Conservation (phyloP, 2,329 filamentous ascomycete genomes). For the Davidsoniella australis region DNA sequence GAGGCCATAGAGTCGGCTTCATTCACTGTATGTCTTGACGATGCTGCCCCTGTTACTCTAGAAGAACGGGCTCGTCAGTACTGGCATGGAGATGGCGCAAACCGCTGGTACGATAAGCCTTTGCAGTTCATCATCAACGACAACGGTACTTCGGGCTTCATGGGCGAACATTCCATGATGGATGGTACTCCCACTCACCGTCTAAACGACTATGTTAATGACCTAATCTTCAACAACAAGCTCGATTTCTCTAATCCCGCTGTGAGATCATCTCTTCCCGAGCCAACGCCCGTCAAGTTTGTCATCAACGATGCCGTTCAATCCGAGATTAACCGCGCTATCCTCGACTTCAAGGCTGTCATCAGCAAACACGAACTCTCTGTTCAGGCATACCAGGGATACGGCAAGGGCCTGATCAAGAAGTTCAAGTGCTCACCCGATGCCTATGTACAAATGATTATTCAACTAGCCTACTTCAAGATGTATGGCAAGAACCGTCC, state of each 20-base stretch:
- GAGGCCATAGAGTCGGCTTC: slow-evolving; percentile 74
- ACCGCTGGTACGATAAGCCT: slow-evolving; percentile 97
- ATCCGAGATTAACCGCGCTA: slow-evolving; percentile 61
- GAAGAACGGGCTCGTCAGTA: slow-evolving; percentile 92
- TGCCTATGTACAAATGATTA: slow-evolving; percentile 95
- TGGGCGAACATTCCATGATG: slow-evolving; percentile 99
- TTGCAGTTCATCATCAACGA: slow-evolving; percentile 96
- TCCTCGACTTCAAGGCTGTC: slow-evolving; percentile 60
- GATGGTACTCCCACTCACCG: slow-evolving; percentile 95
- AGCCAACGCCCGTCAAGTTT: slow-evolving; percentile 65
- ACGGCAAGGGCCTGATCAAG: slow-evolving; percentile 97
- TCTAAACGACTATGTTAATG: slow-evolving; percentile 86
- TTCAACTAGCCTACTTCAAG: slow-evolving; percentile 95
- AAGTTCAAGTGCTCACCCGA: slow-evolving; percentile 98
- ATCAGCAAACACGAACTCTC: slow-evolving; percentile 80
- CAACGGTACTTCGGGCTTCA: slow-evolving; percentile 93
- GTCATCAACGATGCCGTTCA: slow-evolving; percentile 57
- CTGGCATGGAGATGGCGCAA: slow-evolving; percentile 93
- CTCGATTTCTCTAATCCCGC: slow-evolving; percentile 69
- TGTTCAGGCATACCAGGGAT: slow-evolving; percentile 91
- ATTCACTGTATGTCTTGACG: slow-evolving; percentile 86
- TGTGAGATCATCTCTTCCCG: slow-evolving; percentile 67
- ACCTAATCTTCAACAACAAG: slow-evolving; percentile 84
- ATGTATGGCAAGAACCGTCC: slow-evolving; percentile 97
- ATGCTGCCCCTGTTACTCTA: slow-evolving; percentile 76